Base-by-base conservation (phyloP, 2,329 filamentous ascomycete genomes). In the Fonsecaea pedrosoi region DNA sequence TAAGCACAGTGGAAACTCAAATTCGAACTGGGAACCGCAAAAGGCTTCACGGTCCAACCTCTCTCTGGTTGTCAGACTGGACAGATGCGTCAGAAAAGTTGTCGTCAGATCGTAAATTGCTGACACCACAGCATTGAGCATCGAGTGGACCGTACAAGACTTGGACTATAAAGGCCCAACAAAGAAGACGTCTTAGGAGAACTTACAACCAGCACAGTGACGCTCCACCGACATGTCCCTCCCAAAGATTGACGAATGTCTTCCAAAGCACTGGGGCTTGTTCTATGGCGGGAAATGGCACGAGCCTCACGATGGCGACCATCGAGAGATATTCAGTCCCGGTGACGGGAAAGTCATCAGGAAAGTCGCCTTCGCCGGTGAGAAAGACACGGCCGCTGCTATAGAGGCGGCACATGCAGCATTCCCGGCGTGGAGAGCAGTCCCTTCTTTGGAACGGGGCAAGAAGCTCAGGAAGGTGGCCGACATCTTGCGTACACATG, bases 211-310 rank as follows among this genome's bases (percentile, higher is more conserved):
- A 42, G 40, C 4, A 18, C 40, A 42, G 2, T n/a, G 50, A 1
- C 13, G 9, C 50, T 32, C 30, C 2, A 30, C 30, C 50, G 54
- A 42, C 3, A 64, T 64, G 62, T 50, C 54, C 4, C 38, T 64
- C 18, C 62, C 62, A 1, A 68, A 54, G 4, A 2, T 68, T 34
- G 53, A 68, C 25, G 55, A 60, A 13, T 70, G 45, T 40, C 55
- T 73, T 4, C 73, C 73, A 12, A 69, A 68, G 54, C 60, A 74
- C 57, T 66, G 64, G 21, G 60, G 62, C 8, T 69, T 74, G 45
- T 74, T 71, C 69, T 74, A 74, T 66, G 60, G 69, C 42, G 72
- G 72, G 6, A 37, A 25, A 21, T 74, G 71, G 71, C 71, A 74
- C 21, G 38, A 65, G 15, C 70, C 72, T 1, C 40, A 60, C 13